Conservation (phyloP, 176 grass and related monocot genomes). For the Hsuehochloa calcarea region DNA sequence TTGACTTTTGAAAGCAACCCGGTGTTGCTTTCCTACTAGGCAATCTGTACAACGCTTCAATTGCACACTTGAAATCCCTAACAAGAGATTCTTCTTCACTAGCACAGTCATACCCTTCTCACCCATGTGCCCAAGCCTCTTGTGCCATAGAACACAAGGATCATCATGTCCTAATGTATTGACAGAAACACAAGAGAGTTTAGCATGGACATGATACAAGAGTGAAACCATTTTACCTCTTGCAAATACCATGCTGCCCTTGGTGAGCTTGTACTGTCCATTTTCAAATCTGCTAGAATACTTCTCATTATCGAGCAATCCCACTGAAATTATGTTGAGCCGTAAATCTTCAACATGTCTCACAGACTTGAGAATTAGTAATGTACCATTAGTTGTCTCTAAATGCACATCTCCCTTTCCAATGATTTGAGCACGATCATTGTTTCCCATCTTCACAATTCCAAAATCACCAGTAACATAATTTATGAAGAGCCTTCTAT, state of each 20-base stretch:
- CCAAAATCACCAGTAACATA: too few relatives aligned
- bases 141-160: not conserved
- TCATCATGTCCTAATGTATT: too few relatives aligned
- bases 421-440: too few relatives aligned
- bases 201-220: too few relatives aligned
- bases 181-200: too few relatives aligned
- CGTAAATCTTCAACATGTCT: not conserved
- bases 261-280: slow-evolving; percentile 7
- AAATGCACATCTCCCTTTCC: not conserved
- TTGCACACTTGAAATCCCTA: not conserved
- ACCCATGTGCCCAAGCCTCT: slow-evolving; percentile 3
- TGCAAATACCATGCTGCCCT: not conserved
- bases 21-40: not conserved
- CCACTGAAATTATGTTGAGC: not conserved
- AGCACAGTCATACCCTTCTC: not conserved
- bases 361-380: not conserved
- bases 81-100: not conserved
- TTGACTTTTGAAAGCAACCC: not conserved
- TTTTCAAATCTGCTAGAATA: not conserved
- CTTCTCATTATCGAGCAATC: not conserved
- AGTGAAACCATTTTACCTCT: not conserved
- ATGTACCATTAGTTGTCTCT: not conserved
- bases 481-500: too few relatives aligned
- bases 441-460: too few relatives aligned
- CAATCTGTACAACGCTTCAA: not conserved